Evolutionary conservation across 225 moss, liverwort and hornwort species (phyloP).

Genomic region (Thuidium tamariscinum): DNA sequence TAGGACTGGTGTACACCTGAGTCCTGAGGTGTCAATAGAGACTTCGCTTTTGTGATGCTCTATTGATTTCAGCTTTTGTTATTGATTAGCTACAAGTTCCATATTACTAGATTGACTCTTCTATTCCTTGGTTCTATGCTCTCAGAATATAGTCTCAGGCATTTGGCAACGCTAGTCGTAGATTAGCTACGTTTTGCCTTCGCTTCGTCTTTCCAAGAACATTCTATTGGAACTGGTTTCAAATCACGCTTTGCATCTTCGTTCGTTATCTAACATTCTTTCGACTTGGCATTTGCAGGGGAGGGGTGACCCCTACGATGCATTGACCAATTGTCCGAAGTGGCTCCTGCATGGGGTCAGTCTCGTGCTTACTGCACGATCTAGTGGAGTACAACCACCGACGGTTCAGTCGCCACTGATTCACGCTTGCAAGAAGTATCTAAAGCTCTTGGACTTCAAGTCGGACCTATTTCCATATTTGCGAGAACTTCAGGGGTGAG

Average conservation of each 20-base stretch:
- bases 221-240: neutral
- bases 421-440: neutral
- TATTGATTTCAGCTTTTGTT: neutral
- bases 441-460: slow-evolving; percentile 16
- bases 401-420: neutral
- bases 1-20: neutral
- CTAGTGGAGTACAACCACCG: neutral
- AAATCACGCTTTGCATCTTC: neutral
- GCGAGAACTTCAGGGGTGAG: slow-evolving; percentile 13
- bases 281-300: neutral
- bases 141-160: neutral
- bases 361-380: neutral
- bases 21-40: neutral
- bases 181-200: neutral
- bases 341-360: neutral
- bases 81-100: neutral
- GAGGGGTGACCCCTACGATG: too few species aligned
- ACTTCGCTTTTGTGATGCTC: neutral
- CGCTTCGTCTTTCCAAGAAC: neutral
- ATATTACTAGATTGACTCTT: neutral
- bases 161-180: neutral
- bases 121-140: neutral
- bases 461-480: neutral
- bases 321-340: neutral
- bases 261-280: neutral